Evolutionary conservation across 1,284 basidiomycete genomes (phyloP), one percentile per base, ranked within the genome.

Genomic region (Ceratobasidium theobromae): DNA sequence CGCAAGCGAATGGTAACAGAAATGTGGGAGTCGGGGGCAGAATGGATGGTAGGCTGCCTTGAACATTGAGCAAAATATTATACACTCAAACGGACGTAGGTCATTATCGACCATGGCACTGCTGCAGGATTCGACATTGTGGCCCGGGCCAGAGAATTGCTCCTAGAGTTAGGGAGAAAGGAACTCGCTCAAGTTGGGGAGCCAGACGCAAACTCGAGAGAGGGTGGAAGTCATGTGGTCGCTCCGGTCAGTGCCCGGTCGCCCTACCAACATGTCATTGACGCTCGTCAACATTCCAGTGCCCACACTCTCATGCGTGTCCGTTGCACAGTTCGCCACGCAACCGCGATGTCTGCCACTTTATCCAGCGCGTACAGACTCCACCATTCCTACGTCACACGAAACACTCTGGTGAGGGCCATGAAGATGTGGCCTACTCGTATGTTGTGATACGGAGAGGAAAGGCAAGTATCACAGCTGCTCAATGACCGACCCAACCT

Each of bases 371-470:
- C 53, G 78, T 96, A 41, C 91, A 95, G 73, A 83, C 92, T 14
- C 95, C 96, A 5, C 77, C 81, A 8, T 97, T 96, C 76, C 80
- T 94, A 43, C 87, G 94, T 33, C 83, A 81, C 70, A 98, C 95
- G 4, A 96, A 96, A 75, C 92, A 95, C 75, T 87, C 88, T 14
- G 84, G 84, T 32, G 76, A 83, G 38, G 92, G 91, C 1, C 91
- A 96, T 72, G 93, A 96, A 76, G 88, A 94, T 71, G 84, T 87
- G 38, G 86, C 85, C 30, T 98, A 95, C 74, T 93, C 93, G 18
- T 99, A 99, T 74, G 86, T 98, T 41, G 89, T 95, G 28, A 83
- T 99, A 58, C 86, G 86, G 32, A 83, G 93, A 41, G 96, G 95
- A 0, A 69, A 55, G 68, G 68, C 73, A 73, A 55, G 54, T 58